A percentile compares a stretch with the other conserved stretches of the same genome.
These are phyloP conservation scores for Angomonas ambiguus DNA, from an alignment of 208 protist species.

Conservation along the genomic window DNA sequence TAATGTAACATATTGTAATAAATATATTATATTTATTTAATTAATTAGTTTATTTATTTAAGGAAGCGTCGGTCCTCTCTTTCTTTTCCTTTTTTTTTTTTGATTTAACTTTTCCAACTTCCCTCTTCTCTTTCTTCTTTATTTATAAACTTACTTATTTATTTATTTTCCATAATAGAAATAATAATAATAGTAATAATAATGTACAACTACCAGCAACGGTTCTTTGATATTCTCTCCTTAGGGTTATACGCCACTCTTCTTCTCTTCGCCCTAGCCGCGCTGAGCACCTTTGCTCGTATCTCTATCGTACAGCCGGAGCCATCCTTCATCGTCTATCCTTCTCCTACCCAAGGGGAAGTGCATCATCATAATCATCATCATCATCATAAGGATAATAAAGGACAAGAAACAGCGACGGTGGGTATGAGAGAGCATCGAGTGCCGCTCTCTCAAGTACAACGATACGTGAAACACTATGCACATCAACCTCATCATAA, in stretches of 20 bases:
- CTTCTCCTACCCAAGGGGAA: neutral
- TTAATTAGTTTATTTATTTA: neutral
- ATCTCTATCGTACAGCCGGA: conserved; percentile 13
- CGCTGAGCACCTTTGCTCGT: conserved; percentile 32
- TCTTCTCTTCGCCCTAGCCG: conserved; percentile 25
- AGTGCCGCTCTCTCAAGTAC: too few species aligned
- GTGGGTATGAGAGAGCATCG: too few species aligned
- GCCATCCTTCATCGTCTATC: conserved; percentile 16
- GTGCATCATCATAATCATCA: neutral
- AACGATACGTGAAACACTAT: too few species aligned
- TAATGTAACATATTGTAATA: neutral
- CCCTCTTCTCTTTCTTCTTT: neutral
- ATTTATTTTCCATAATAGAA: conserved; percentile 6
- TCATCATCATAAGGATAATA: too few species aligned
- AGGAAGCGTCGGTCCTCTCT: neutral
- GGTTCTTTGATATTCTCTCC: conserved; percentile 35
- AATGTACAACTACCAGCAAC: conserved; percentile 41
- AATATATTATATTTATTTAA: neutral
- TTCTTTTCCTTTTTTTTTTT: conserved; percentile 9
- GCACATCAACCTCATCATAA: too few species aligned
- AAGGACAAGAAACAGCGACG: too few species aligned
- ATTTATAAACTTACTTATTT: conserved; percentile 7
- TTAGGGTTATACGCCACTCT: conserved; percentile 26
- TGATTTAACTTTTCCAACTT: neutral
- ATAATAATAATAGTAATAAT: neutral